These are phyloP conservation scores for Triticum turgidum DNA, from an alignment of 176 grass and related monocot species.

Conservation along the genomic window DNA sequence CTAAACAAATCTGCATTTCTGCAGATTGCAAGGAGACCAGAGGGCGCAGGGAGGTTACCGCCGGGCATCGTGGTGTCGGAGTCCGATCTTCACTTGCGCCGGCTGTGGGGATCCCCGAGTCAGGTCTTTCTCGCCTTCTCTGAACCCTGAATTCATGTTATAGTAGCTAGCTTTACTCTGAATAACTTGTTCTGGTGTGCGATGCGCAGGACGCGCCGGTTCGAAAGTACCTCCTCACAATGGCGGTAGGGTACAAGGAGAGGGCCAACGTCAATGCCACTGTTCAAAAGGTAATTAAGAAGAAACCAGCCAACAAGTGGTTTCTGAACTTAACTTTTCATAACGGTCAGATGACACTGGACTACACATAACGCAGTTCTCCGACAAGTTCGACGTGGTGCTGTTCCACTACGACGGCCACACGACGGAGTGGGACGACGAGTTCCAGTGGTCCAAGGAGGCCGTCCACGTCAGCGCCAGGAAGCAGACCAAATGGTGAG, in stretches of 20 bases:
- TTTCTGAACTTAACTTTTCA: neutral
- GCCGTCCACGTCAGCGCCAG: slow-evolving; percentile 39
- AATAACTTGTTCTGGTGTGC: neutral
- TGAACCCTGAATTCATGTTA: neutral
- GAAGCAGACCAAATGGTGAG: slow-evolving; percentile 42
- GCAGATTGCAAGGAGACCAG: slow-evolving; percentile 11
- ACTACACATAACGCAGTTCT: neutral
- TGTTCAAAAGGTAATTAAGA: slow-evolving; percentile 25
- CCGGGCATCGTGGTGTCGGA: slow-evolving; percentile 36
- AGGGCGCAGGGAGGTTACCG: slow-evolving; percentile 46
- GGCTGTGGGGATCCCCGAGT: slow-evolving; percentile 51
- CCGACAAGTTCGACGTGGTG: neutral
- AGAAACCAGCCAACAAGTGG: neutral
- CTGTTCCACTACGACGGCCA: neutral
- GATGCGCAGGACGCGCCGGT: neutral
- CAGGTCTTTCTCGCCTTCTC: slow-evolving; percentile 14
- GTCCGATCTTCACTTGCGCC: slow-evolving; percentile 47
- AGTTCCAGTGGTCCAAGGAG: slow-evolving; percentile 45
- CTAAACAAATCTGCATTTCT: neutral
- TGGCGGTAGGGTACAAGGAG: slow-evolving; percentile 19
- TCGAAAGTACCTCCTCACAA: slow-evolving; percentile 20
- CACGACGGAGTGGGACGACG: slow-evolving; percentile 37
- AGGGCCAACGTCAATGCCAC: slow-evolving; percentile 30
- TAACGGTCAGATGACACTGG: neutral
- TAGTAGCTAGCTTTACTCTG: neutral